Conservation (phyloP, 2,329 filamentous ascomycete genomes). For the Fusarium floridanum region DNA sequence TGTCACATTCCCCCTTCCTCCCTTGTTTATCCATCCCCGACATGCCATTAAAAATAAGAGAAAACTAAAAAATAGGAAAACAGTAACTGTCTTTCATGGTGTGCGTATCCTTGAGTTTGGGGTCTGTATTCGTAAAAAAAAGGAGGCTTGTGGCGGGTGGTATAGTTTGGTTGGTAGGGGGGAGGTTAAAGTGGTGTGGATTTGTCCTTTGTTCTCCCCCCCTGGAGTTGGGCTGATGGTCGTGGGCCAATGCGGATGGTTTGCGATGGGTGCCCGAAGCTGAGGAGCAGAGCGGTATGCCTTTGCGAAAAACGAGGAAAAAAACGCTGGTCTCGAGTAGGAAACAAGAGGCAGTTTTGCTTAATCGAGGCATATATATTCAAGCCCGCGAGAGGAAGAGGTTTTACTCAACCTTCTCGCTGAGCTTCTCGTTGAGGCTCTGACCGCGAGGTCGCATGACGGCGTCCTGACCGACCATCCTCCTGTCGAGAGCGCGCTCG, state of each 20-base stretch:
- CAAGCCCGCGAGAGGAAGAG: neutral
- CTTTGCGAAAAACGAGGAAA: slow-evolving; percentile 3
- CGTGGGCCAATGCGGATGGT: slow-evolving; percentile 6
- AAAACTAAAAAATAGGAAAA: slow-evolving; percentile 5
- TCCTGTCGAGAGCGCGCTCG: slow-evolving; percentile 85
- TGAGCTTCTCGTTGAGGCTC: slow-evolving; percentile 51
- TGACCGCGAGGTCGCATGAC: slow-evolving; percentile 75
- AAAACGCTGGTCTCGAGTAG: slow-evolving; percentile 5
- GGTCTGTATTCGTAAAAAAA: slow-evolving; percentile 26
- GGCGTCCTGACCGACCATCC: slow-evolving; percentile 91
- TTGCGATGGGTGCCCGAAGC: slow-evolving; percentile 3
- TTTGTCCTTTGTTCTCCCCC: neutral
- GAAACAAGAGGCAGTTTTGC: slow-evolving; percentile 1
- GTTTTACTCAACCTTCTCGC: slow-evolving; percentile 52
- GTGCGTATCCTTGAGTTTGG: slow-evolving; percentile 18
- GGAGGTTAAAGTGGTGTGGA: neutral
- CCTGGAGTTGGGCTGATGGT: neutral
- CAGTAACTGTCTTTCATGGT: slow-evolving; percentile 13
- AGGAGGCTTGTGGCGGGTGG: neutral
- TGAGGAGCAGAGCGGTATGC: neutral
- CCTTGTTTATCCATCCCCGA: slow-evolving; percentile 18
- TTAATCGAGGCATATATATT: neutral
- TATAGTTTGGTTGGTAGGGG: neutral
- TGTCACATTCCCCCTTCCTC: slow-evolving; percentile 3
- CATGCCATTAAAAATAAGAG: slow-evolving; percentile 33